These are phyloP conservation scores for Panus rudis DNA, from an alignment of 768 basidiomycete species.

Conservation along the genomic window DNA sequence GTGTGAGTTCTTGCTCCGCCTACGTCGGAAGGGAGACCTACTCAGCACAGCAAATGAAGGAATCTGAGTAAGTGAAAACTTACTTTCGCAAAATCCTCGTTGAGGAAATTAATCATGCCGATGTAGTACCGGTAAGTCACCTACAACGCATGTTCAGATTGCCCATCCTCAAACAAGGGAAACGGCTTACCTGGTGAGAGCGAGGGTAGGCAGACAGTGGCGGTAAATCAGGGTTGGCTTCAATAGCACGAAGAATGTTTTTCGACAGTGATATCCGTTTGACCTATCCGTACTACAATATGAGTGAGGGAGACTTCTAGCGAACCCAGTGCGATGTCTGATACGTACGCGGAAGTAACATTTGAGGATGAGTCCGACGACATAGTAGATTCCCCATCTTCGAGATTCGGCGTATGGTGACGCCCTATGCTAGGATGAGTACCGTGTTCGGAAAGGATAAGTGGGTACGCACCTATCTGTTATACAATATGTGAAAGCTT, in stretches of 20 bases:
- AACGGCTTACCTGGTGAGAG: constrained; percentile 64
- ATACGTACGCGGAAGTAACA: constrained; percentile 83
- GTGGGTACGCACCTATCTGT: constrained; percentile 56
- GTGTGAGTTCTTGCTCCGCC: constrained; percentile 82
- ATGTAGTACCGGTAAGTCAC: constrained; percentile 93
- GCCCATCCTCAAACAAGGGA: not conserved
- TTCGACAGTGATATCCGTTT: constrained; percentile 87
- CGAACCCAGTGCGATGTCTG: not conserved
- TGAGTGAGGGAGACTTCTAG: too few relatives aligned
- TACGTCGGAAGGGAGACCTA: constrained; percentile 21
- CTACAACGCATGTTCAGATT: constrained; percentile 37
- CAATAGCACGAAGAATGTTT: constrained; percentile 84
- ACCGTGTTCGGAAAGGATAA: too few relatives aligned
- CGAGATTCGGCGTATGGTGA: constrained; percentile 69
- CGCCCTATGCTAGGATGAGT: constrained; percentile 30
- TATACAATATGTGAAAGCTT: constrained; percentile 85
- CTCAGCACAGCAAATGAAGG: not conserved
- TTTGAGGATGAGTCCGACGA: constrained; percentile 87
- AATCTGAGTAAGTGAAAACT: not conserved
- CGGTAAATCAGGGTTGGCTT: constrained; percentile 82
- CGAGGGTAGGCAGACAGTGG: constrained; percentile 68
- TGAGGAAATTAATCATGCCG: constrained; percentile 90
- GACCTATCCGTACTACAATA: constrained; percentile 43
- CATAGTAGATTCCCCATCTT: constrained; percentile 90
- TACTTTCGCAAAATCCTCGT: constrained; percentile 85